Conservation (phyloP, 768 basidiomycete genomes). For the Hirschioporus abietinus region DNA sequence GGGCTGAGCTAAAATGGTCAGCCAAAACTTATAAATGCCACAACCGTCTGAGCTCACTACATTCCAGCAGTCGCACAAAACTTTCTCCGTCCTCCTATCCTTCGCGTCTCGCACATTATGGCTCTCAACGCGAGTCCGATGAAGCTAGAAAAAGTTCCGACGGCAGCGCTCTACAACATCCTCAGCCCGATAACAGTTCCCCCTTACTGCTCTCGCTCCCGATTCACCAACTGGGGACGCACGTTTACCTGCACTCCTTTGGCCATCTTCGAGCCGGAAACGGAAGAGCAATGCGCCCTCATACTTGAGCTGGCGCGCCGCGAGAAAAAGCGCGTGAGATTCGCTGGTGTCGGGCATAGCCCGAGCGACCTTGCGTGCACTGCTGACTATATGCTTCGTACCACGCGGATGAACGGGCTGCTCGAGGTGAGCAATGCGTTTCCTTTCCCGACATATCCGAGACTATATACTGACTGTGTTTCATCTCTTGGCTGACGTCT, state of each 20-base stretch:
- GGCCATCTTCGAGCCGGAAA: constrained; percentile 71
- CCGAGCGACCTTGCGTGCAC: constrained; percentile 95
- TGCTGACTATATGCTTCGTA: constrained; percentile 77
- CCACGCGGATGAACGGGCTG: constrained; percentile 64
- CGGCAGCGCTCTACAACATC: constrained; percentile 43
- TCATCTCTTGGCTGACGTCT: neutral
- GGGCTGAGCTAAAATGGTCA: neutral
- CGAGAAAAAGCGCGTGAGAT: constrained; percentile 66
- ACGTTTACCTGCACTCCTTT: constrained; percentile 69
- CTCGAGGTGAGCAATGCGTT: constrained; percentile 58
- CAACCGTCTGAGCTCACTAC: neutral
- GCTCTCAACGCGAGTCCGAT: neutral
- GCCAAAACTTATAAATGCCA: neutral
- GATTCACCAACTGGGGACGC: constrained; percentile 83
- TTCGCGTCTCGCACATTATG: neutral
- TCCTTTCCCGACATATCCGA: neutral
- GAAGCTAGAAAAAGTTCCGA: constrained; percentile 35
- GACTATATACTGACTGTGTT: neutral
- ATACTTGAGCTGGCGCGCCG: constrained; percentile 78
- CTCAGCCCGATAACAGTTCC: constrained; percentile 54
- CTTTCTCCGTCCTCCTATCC: neutral
- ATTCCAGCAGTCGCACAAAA: neutral
- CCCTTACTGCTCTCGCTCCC: constrained; percentile 29
- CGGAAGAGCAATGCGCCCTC: constrained; percentile 60
- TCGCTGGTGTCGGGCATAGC: constrained; percentile 87